Evolutionary conservation across 1,284 basidiomycete genomes (phyloP), one percentile per base, ranked within the genome.

Genomic region (Bjerkandera adusta): DNA sequence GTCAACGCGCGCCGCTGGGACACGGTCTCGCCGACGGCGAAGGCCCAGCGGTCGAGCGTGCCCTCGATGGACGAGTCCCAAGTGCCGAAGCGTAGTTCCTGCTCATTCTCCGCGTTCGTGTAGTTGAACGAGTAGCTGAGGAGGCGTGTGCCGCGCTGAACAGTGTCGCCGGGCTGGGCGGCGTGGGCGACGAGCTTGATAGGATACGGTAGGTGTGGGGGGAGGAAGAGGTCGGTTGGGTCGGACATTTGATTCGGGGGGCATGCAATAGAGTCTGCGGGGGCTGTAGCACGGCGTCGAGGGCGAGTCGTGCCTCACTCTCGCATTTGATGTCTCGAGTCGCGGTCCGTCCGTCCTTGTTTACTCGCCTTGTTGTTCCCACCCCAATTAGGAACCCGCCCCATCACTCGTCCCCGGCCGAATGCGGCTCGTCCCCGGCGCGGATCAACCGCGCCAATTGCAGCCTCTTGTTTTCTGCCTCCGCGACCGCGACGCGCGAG

Each of bases 1-100:
- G 77, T 76, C 53, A 70, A 76, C 15, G 81, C 81, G 55, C 65
- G 73, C 47, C 74, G 70, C 39, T 68, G 61, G n/a, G 79, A 76
- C 44, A 90, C 68, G 44, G 76, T 71, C 54, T 85, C 81, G 48
- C 81, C 80, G 5, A 69, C 60, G 35, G 70, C 74, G 54, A 89
- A 66, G 47, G 72, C 73, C 90, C 89, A 92, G 15, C 68, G 61
- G 39, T 79, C 69, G 35, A 92, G 59, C 7, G 75, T 72, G 44
- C 93, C 93, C 53, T 91, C 86, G 25, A 95, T 73, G 20, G 89
- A 76, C 39, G 81, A 82, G 63, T 96, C 93, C 89, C 91, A 97
- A 38, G 85, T 88, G 49, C 89, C 89, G 59, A 90, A 89, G 54
- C 88, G 80, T 48, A 82, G 78, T 63, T 90, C 83, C 43, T 76